A percentile compares a stretch with the other conserved stretches of the same genome.
phyloP scores from a whole-genome alignment of 75 land plant genomes.

The Gnetum montanum region DNA sequence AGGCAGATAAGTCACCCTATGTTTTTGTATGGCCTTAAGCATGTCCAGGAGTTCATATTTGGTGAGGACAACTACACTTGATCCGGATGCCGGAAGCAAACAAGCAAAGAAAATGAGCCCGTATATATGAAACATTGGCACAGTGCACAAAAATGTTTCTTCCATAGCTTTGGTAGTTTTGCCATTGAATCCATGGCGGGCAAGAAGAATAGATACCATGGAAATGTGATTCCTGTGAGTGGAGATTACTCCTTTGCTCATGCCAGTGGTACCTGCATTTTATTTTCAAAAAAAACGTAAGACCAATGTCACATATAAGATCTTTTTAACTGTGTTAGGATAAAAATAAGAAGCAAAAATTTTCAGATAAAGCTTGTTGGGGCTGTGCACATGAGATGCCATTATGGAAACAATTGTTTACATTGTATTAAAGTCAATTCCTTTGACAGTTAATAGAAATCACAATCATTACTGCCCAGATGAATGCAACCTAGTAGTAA shows the following conservation, averaged over 20 bases:
- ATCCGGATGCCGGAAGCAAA: slow-evolving; percentile 39
- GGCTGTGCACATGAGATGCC: too few relatives aligned
- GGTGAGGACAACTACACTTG: slow-evolving; percentile 50
- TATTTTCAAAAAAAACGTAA: slow-evolving; percentile 79
- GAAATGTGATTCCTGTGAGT: slow-evolving; percentile 75
- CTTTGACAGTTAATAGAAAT: too few relatives aligned
- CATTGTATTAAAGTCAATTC: too few relatives aligned
- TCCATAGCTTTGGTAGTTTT: not conserved
- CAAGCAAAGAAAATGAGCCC: slow-evolving; percentile 56
- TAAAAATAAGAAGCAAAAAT: too few relatives aligned
- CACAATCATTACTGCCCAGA: too few relatives aligned
- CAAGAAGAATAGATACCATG: slow-evolving; percentile 25
- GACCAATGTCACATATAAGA: too few relatives aligned
- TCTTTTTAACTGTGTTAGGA: too few relatives aligned
- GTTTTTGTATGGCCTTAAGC: slow-evolving; percentile 44
- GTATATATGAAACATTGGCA: slow-evolving; percentile 93
- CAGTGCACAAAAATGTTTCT: slow-evolving; percentile 38
- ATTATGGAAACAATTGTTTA: too few relatives aligned
- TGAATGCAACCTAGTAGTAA: too few relatives aligned
- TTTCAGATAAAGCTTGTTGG: too few relatives aligned
- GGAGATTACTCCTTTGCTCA: slow-evolving; percentile 76
- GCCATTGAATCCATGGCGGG: slow-evolving; percentile 10
- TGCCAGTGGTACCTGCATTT: slow-evolving; percentile 86
- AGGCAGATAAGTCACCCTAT: slow-evolving; percentile 46
- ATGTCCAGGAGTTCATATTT: slow-evolving; percentile 67